Conservation (phyloP, 768 basidiomycete species). For the Trametes cubensis region DNA sequence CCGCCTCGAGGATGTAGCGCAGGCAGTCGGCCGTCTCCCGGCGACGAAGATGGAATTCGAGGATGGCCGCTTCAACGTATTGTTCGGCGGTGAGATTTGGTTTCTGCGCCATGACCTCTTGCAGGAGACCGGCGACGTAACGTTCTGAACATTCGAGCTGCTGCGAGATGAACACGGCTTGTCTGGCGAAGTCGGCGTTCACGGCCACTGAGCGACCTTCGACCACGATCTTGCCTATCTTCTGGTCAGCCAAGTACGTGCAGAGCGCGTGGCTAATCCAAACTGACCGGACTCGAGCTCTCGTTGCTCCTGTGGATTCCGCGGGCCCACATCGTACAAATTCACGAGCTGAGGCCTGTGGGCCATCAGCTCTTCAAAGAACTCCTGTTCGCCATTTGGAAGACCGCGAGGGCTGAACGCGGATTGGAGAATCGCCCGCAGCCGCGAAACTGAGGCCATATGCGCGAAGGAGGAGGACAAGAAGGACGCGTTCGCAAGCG, state of each 20-base stretch:
- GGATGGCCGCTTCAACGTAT: constrained; percentile 65
- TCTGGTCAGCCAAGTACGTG: neutral
- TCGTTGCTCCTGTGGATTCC: constrained; percentile 64
- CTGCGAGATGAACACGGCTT: constrained; percentile 76
- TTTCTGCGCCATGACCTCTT: constrained; percentile 61
- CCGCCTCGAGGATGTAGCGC: constrained; percentile 66
- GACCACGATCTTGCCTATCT: constrained; percentile 64
- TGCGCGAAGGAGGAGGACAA: neutral
- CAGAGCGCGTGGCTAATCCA: neutral
- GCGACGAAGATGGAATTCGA: constrained; percentile 70
- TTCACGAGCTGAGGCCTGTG: constrained; percentile 64
- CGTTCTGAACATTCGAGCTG: constrained; percentile 84
- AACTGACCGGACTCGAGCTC: constrained; percentile 68
- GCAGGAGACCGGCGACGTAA: constrained; percentile 70
- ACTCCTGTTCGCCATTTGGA: constrained; percentile 65
- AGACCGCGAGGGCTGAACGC: constrained; percentile 48
- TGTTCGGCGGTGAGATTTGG: constrained; percentile 62
- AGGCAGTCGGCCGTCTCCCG: constrained; percentile 73
- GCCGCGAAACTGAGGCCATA: constrained; percentile 64
- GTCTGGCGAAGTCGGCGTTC: constrained; percentile 78
- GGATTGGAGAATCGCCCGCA: constrained; percentile 55
- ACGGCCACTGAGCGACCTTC: constrained; percentile 70
- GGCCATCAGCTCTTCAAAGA: constrained; percentile 73
- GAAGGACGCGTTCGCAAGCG: neutral
- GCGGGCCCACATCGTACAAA: constrained; percentile 66